phyloP scores from a whole-genome alignment of 2,329 filamentous ascomycete species.

The Aspergillus neoniger region DNA sequence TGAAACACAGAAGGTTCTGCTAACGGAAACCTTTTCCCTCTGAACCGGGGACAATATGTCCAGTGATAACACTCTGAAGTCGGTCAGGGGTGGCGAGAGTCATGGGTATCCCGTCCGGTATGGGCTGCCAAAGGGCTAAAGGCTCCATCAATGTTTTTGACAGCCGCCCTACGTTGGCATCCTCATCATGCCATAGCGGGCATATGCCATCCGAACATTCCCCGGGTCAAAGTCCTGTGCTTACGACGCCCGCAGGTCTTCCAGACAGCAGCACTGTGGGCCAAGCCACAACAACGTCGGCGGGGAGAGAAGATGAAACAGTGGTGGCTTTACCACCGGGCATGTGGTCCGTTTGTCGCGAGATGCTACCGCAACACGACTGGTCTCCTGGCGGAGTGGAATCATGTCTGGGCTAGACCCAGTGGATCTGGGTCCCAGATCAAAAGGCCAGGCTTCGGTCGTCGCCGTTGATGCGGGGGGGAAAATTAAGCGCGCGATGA shows the following conservation, averaged over 20 bases:
- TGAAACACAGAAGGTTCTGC: too few relatives aligned
- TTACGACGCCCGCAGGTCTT: conserved; percentile 22
- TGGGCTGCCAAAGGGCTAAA: neutral
- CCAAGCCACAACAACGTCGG: conserved; percentile 22
- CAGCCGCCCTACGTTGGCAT: conserved; percentile 8
- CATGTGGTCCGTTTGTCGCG: neutral
- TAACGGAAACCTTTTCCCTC: too few relatives aligned
- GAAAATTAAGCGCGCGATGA: too few relatives aligned
- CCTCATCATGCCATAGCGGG: conserved; percentile 1
- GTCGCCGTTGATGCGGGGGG: too few relatives aligned
- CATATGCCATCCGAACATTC: neutral
- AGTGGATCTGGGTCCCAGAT: neutral
- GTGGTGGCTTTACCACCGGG: neutral
- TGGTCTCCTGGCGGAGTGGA: neutral
- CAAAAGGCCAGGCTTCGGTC: neutral
- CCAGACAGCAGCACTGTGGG: conserved; percentile 27
- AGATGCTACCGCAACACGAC: neutral
- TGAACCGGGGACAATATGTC: too few relatives aligned
- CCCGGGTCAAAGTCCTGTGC: neutral
- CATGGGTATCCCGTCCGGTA: neutral
- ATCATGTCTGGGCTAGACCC: neutral
- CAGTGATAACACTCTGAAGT: neutral
- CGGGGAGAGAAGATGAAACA: neutral
- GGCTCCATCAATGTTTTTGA: neutral
- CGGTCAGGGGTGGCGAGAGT: neutral